Evolutionary conservation across 208 protist genomes (phyloP), one percentile per base, ranked within the genome.

Genomic region (Leptomonas seymouri): DNA sequence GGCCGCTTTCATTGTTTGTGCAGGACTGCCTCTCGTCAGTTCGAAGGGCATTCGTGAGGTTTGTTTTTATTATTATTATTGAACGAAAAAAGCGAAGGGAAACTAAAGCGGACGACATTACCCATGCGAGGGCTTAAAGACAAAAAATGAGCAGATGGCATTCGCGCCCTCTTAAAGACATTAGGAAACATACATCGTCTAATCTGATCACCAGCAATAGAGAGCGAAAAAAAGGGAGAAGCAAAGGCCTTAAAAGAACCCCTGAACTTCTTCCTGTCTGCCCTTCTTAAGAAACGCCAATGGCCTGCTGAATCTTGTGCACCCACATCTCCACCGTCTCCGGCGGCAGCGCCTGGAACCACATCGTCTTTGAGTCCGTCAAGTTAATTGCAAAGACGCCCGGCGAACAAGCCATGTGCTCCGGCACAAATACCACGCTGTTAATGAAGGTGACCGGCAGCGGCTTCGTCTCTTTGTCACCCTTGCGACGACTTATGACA

Each of bases 341-440:
- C 15, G 70, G 72, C 21, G 76, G 76, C 45, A 75, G 80, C 15
- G 80, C 87, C 70, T 90, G 87, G 51, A 93, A 90, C 87, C 87
- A 93, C 74, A 86, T 87, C n/a, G 81, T 86, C 73, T 90, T 89
- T 1, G 74, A 67, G 42, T 86, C 87, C 14, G 72, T 83, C 34
- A 87, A 69, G 61, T 90, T 89, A 65, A 93, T 87, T 2, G 87
- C 84, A 56, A 93, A 90, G 20, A 93, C 87, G 39, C 77, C 87
- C 14, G 83, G 78, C 39, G 87, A 85, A 55, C 78, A 67, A 12
- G 87, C 84, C 23, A 83, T 86, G 34, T 80, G 60, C 45, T 78
- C 81, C 55, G 87, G 84, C 56, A 90, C 86, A 30, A 84, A 84
- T 25, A 87, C 87, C n/a, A 87, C 88, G 31, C 83, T 90, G 53